A percentile compares a stretch with the other conserved stretches of the same genome.
Evolutionary conservation across 1,284 basidiomycete genomes (phyloP).

Genomic region (Rhodotorula mucilaginosa): DNA sequence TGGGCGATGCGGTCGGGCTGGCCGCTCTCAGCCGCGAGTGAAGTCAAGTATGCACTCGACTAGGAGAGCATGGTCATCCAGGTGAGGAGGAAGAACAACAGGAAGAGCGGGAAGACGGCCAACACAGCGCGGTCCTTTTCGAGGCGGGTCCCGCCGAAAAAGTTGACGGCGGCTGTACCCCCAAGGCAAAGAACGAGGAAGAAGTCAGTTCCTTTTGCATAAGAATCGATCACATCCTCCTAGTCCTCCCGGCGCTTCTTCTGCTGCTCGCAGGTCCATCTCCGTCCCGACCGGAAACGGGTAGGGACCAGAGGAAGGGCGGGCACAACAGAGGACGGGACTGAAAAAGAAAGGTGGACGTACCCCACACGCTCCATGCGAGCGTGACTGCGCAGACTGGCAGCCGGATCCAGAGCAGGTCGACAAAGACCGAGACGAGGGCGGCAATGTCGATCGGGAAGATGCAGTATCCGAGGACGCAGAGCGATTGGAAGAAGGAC

Average conservation of each 20-base stretch:
- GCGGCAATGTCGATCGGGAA: constrained; percentile 86
- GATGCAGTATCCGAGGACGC: constrained; percentile 84
- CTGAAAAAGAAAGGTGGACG: constrained; percentile 10
- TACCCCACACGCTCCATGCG: constrained; percentile 96
- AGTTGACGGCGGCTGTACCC: constrained; percentile 77
- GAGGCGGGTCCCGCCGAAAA: constrained; percentile 87
- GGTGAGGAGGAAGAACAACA: constrained; percentile 54
- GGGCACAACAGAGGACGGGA: no score
- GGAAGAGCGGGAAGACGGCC: constrained; percentile 83
- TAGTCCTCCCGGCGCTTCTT: no score
- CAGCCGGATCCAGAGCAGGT: constrained; percentile 75
- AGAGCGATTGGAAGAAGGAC: constrained; percentile 92
- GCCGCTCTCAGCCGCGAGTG: no score
- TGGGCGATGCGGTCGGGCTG: no score
- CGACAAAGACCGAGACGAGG: constrained; percentile 79
- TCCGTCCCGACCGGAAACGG: no score
- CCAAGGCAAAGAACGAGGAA: neutral
- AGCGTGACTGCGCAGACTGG: constrained; percentile 79
- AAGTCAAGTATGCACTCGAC: no score
- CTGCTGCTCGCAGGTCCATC: neutral
- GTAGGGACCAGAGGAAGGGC: no score
- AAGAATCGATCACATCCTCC: no score
- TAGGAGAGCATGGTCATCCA: constrained; percentile 48
- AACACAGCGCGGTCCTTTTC: constrained; percentile 80
- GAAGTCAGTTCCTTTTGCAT: neutral